Evolutionary conservation across 176 grass and related monocot genomes (phyloP), one percentile per base, ranked within the genome.

Genomic region (Saccharum spontaneum): DNA sequence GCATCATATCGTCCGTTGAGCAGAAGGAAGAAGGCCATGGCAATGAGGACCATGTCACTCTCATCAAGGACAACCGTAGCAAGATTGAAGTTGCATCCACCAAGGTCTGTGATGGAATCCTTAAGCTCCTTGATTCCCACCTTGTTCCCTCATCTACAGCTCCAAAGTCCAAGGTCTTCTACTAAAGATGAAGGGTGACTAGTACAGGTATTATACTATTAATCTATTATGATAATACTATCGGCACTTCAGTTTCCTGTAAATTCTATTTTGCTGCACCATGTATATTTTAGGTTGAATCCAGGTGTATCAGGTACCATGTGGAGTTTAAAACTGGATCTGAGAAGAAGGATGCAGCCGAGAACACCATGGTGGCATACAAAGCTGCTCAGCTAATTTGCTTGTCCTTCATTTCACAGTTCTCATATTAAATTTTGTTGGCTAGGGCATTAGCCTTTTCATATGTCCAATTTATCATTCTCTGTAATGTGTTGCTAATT

Each of bases 1-100:
- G 90, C 13, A 91, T 91, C 90, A 82, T 91, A 69, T 89, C 82
- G 54, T 91, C 86, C 57, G 78, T 88, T 15, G 82, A 91, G 65
- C 71, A 91, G 71, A 90, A 87, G 59, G 90, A 91, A 76, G 37
- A 38, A 38, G 39, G 39, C 39, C 75, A 75, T 80, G 85, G 80
- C 55, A 88, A 84, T 28, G 85, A 76, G 48, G 85, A 88, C 49
- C 68, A 57, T 52, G 76, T 81, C 81, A 84, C 73, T 14, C 80
- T 91, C 30, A 80, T 85, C 68, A 76, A 88, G 69, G 89, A 88
- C 28, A 81, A 88, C n/a, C 28, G 34, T 36, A 50, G 73, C 75
- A 86, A 86, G 88, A 90, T 90, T 4, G 79, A 90, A n/a, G 82
- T 69, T 83, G 88, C 82, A 61, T 84, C 86, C 74, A 86, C 67